These are phyloP conservation scores for Solanum hybrid DNA, from an alignment of 305 asterid genomes.

Conservation along the genomic window DNA sequence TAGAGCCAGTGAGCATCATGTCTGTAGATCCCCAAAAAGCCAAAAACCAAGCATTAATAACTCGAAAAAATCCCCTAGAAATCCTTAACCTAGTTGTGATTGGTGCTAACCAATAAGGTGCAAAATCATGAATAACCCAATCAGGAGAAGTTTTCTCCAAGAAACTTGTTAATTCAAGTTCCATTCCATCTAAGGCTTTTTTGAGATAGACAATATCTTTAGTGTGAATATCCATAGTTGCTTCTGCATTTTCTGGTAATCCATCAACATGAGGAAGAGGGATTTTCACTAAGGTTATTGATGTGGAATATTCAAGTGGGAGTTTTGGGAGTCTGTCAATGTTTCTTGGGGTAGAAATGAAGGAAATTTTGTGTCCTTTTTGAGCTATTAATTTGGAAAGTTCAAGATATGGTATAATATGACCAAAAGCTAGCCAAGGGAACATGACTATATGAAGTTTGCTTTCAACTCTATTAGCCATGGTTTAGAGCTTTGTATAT, in stretches of 20 bases:
- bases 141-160: slow-evolving; percentile 14
- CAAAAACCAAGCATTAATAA: background rate
- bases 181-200: slow-evolving; percentile 21
- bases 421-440: slow-evolving; percentile 35
- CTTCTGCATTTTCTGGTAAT: slow-evolving; percentile 19
- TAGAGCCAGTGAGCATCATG: background rate
- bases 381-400: slow-evolving; percentile 23
- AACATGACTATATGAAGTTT: slow-evolving; percentile 9
- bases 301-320: slow-evolving; percentile 2
- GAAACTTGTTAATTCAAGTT: slow-evolving; percentile 7
- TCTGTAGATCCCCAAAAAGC: slow-evolving; percentile 4
- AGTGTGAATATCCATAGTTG: slow-evolving; percentile 18
- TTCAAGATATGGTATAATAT: slow-evolving; percentile 24
- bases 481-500: background rate
- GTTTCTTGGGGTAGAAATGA: slow-evolving; percentile 26
- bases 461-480: background rate
- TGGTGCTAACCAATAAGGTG: slow-evolving; percentile 8
- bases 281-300: slow-evolving; percentile 13
- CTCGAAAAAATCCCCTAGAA: background rate
- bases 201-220: slow-evolving; percentile 16
- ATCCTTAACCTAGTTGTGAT: slow-evolving; percentile 9
- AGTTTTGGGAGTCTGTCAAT: slow-evolving; percentile 22
- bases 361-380: slow-evolving; percentile 28
- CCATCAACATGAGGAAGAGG: slow-evolving; percentile 12
- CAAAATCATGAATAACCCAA: slow-evolving; percentile 20